Base-by-base conservation (phyloP, 306 rosid species). In the Cicer pinnatifidum region DNA sequence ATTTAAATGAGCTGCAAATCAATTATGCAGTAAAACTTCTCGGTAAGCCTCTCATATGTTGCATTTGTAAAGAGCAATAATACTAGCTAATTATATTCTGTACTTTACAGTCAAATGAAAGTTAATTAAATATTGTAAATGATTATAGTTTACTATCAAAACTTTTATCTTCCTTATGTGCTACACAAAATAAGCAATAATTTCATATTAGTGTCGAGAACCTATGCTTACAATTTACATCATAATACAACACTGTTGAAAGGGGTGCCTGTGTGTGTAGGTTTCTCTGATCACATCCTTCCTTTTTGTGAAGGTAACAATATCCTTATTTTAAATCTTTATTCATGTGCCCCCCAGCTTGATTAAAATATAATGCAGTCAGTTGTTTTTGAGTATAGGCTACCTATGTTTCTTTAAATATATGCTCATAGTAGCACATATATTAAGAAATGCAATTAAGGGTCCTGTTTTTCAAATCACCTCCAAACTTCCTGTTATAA, bases 1-100 rank as follows among this genome's bases (percentile, higher is more conserved):
- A 88, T 88, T 91, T 78, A 91, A 84, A 85, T 94, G 99, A 39
- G 99, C 99, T 91, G 96, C 82, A 83, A 86, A 67, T 11, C 73
- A 80, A 75, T 58, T 44, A 60, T 65, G 71, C 60, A 69, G 64
- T 28, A 67, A 72, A 80, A 77, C 45, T 63, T 70, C 41, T 47
- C 8, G 61, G 58, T 74, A 70, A 65, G 46, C 72, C 37, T 57
- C 46, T 11, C 51, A 77, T 40, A 63, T 38, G 53, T 47, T 41
- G 41, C 57, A 81, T 46, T 69, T 46, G 54, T 47, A 70, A 59
- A 51, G 53, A 51, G 51, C 11, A 63, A 47, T 8, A 38, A 23
- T 43, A 43, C 48, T 28, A 16, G 54, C 47, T 53, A 2, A 33
- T 20, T 71, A 59, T 59, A 52, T 19, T 59, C 50, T 63, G 67